Conservation (phyloP, 768 basidiomycete species). For the Thelephora ganbajun region DNA sequence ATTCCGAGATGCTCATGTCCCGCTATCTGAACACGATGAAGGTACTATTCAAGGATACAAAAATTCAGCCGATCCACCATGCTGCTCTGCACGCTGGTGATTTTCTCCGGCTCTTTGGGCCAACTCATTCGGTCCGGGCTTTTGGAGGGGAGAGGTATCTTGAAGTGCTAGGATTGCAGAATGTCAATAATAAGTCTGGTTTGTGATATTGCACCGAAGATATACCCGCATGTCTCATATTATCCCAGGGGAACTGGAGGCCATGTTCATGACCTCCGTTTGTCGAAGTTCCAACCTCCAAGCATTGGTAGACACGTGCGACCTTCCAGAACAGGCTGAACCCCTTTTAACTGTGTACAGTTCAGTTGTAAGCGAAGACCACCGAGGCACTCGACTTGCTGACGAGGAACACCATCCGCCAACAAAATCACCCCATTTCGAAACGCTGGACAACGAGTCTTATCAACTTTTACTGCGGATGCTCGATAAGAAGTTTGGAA, state of each 20-base stretch:
- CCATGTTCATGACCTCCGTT: slow-evolving; percentile 6
- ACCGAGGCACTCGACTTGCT: too few species aligned
- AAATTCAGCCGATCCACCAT: slow-evolving; percentile 25
- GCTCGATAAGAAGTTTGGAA: too few species aligned
- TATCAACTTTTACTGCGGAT: too few species aligned
- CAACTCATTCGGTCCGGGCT: background rate
- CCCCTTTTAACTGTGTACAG: too few species aligned
- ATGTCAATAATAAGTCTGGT: background rate
- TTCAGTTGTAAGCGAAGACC: too few species aligned
- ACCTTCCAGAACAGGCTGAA: slow-evolving; percentile 11
- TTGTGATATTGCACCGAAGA: background rate
- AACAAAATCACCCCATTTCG: too few species aligned
- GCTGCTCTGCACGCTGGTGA: slow-evolving; percentile 22
- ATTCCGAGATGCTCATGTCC: background rate
- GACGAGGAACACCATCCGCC: too few species aligned
- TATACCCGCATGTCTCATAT: background rate
- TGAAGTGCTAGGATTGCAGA: background rate
- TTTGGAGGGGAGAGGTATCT: background rate
- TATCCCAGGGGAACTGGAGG: slow-evolving; percentile 6
- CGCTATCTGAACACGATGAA: background rate
- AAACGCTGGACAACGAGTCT: too few species aligned
- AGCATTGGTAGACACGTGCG: slow-evolving; percentile 1
- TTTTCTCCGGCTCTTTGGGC: slow-evolving; percentile 11
- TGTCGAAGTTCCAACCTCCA: slow-evolving; percentile 6
- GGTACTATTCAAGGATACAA: slow-evolving; percentile 7